These are phyloP conservation scores for Acer negundo DNA, from an alignment of 345 rosid genomes.

Conservation along the genomic window DNA sequence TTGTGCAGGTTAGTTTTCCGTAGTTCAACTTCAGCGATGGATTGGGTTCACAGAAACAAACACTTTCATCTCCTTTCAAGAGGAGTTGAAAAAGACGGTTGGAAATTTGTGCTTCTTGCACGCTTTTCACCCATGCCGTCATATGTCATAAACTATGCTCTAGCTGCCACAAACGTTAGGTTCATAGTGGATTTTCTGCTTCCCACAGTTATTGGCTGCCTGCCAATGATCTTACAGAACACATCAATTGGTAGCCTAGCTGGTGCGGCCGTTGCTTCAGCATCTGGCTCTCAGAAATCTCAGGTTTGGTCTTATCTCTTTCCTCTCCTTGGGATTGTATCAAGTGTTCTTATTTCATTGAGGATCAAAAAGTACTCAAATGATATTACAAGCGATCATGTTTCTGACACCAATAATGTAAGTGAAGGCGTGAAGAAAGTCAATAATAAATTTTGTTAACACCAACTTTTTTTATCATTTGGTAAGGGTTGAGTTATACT, in stretches of 20 bases:
- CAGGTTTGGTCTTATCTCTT: conserved; percentile 68
- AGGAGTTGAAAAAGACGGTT: conserved; percentile 91
- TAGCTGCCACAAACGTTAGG: conserved; percentile 82
- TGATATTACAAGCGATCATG: conserved; percentile 38
- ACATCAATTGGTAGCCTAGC: conserved; percentile 95
- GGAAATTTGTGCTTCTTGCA: conserved; percentile 94
- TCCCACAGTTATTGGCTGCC: conserved; percentile 77
- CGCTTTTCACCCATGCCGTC: conserved; percentile 98
- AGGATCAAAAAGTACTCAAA: conserved; percentile 73
- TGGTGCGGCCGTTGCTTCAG: conserved; percentile 85
- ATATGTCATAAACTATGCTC: conserved; percentile 80
- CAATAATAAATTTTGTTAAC: neutral
- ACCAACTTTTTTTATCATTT: neutral
- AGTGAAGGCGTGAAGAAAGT: conserved; percentile 23
- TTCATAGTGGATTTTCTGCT: conserved; percentile 83
- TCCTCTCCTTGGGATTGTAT: conserved; percentile 69
- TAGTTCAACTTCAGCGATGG: conserved; percentile 66
- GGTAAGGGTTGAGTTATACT: neutral
- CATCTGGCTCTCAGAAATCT: conserved; percentile 62
- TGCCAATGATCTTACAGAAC: conserved; percentile 96
- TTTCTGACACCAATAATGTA: conserved; percentile 5
- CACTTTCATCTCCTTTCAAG: conserved; percentile 71
- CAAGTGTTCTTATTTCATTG: conserved; percentile 77
- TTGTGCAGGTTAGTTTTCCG: conserved; percentile 67
- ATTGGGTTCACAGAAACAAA: conserved; percentile 67